Evolutionary conservation across 2,329 filamentous ascomycete genomes (phyloP).

Genomic region (Dendrostoma leiphaemia): DNA sequence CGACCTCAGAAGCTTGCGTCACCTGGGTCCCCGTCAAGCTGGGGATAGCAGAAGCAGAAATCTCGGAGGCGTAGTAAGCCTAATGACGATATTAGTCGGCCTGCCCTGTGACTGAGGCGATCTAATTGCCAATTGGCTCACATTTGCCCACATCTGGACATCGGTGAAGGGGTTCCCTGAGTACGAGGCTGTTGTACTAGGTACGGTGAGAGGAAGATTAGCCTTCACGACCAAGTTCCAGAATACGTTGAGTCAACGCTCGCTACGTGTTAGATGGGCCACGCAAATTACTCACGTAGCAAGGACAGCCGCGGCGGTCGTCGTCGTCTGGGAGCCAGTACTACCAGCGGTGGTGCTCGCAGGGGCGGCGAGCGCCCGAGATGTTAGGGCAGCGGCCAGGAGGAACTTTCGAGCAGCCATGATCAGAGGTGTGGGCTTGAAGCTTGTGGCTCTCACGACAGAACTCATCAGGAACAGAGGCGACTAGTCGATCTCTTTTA

Average conservation of each 20-base stretch:
- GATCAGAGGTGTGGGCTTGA: too few relatives aligned
- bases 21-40: conserved; percentile 55
- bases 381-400: conserved; percentile 34
- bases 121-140: background rate
- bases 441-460: too few relatives aligned
- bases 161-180: conserved; percentile 54
- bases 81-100: background rate
- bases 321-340: conserved; percentile 42
- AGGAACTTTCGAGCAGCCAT: conserved; percentile 28
- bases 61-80: conserved; percentile 51
- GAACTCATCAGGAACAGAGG: background rate
- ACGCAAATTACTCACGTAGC: background rate
- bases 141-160: conserved; percentile 52
- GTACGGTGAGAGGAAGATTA: background rate
- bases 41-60: conserved; percentile 57
- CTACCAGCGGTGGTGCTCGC: conserved; percentile 21
- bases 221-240: too few relatives aligned
- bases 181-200: conserved; percentile 36
- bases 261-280: background rate
- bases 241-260: too few relatives aligned
- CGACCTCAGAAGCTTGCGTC: conserved; percentile 49
- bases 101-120: background rate
- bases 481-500: background rate
- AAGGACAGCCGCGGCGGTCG: conserved; percentile 9
- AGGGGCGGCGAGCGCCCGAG: conserved; percentile 15